phyloP scores from a whole-genome alignment of 2,329 filamentous ascomycete species.

The Ceratocystis cubensis region DNA sequence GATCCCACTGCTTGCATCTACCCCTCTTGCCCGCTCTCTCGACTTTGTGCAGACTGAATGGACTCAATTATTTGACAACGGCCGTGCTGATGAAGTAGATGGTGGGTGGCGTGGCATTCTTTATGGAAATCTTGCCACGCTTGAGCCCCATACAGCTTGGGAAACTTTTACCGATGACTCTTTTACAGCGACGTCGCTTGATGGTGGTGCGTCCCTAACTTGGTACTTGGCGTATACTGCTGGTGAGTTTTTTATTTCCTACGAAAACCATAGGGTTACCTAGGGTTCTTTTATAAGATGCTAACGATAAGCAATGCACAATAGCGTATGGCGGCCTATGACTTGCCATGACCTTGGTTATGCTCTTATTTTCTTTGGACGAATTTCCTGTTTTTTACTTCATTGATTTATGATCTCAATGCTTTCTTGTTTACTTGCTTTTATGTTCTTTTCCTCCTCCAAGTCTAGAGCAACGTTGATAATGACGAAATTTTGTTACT shows the following conservation, averaged over 20 bases:
- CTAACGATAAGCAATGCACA: background rate
- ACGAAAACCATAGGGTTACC: background rate
- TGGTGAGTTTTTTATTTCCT: conserved; percentile 40
- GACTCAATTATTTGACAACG: conserved; percentile 61
- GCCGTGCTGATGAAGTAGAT: conserved; percentile 49
- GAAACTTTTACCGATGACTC: conserved; percentile 56
- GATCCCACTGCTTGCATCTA: conserved; percentile 60
- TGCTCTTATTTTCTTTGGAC: background rate
- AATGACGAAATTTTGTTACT: too few species aligned
- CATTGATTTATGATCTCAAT: background rate
- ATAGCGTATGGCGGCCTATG: background rate
- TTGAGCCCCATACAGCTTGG: conserved; percentile 58
- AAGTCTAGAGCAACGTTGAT: background rate
- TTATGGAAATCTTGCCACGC: conserved; percentile 67
- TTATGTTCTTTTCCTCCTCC: background rate
- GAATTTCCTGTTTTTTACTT: background rate
- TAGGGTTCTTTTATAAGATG: background rate
- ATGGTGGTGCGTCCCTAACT: conserved; percentile 70
- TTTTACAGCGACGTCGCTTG: conserved; percentile 58
- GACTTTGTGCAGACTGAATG: conserved; percentile 74
- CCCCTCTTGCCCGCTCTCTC: conserved; percentile 51
- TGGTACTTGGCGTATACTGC: conserved; percentile 77
- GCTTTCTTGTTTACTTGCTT: background rate
- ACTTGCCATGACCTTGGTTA: background rate
- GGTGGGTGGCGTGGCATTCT: conserved; percentile 82